Evolutionary conservation across 805 yeast genomes (phyloP).

Genomic region (Yarrowia sp.): DNA sequence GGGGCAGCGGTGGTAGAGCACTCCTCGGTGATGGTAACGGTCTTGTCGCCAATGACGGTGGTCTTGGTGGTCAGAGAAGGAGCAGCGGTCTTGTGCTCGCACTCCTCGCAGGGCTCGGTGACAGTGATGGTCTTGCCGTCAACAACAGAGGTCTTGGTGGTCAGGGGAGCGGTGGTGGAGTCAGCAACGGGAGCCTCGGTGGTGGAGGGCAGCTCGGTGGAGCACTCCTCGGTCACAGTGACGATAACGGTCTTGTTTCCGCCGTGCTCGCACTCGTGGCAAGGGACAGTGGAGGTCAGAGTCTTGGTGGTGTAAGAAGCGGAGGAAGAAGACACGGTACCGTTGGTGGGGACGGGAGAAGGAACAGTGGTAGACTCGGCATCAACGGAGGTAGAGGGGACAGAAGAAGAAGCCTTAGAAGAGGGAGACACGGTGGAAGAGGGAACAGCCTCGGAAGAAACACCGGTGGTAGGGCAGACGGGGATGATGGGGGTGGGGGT

Average conservation of each 20-base stretch:
- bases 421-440: slow-evolving; percentile 85
- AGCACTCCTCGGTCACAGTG: slow-evolving; percentile 40
- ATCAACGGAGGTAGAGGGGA: slow-evolving; percentile 64
- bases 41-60: slow-evolving; percentile 33
- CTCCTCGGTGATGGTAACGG: slow-evolving; percentile 28
- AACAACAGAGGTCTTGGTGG: slow-evolving; percentile 35
- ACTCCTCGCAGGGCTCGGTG: slow-evolving; percentile 52
- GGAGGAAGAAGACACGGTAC: slow-evolving; percentile 9
- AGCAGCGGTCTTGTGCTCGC: slow-evolving; percentile 47
- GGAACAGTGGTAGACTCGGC: slow-evolving; percentile 11
- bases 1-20: slow-evolving; percentile 41
- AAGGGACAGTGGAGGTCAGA: slow-evolving; percentile 42
- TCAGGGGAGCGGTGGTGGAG: slow-evolving; percentile 72
- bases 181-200: slow-evolving; percentile 64
- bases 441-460: slow-evolving; percentile 71
- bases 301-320: slow-evolving; percentile 40
- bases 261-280: slow-evolving; percentile 44
- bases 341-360: slow-evolving; percentile 40
- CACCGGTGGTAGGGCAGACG: slow-evolving; percentile 68
- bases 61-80: slow-evolving; percentile 57
- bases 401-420: slow-evolving; percentile 54
- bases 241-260: slow-evolving; percentile 33
- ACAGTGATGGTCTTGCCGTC: slow-evolving; percentile 48
- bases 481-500: slow-evolving; percentile 78
- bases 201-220: slow-evolving; percentile 37